Evolutionary conservation across 257 asterid genomes (phyloP).

Genomic region (Jasminum sambac): DNA sequence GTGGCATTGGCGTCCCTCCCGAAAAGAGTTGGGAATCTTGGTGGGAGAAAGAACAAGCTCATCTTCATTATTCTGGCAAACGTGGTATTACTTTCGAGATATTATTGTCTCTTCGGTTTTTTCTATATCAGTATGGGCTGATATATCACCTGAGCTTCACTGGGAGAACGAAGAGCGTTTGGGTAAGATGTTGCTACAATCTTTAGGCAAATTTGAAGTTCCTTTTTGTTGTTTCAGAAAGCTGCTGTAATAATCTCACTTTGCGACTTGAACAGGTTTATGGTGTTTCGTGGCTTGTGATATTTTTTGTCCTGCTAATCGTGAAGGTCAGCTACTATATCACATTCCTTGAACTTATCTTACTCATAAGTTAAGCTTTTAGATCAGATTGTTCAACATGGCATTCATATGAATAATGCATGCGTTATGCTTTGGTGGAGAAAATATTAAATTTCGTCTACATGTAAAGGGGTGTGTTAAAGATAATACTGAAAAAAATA

Average conservation of each 20-base stretch:
- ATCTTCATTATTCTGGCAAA: constrained; percentile 67
- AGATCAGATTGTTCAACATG: too few relatives aligned
- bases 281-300: constrained; percentile 85
- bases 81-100: constrained; percentile 77
- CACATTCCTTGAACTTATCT: not conserved
- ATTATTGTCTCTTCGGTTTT: constrained; percentile 77
- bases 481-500: not conserved
- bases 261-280: constrained; percentile 58
- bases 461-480: too few relatives aligned
- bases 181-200: constrained; percentile 44
- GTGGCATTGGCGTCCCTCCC: constrained; percentile 91
- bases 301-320: constrained; percentile 50
- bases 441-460: too few relatives aligned
- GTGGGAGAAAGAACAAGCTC: constrained; percentile 94
- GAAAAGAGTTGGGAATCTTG: constrained; percentile 97
- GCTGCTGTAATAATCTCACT: constrained; percentile 1
- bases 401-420: too few relatives aligned
- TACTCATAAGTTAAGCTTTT: not conserved
- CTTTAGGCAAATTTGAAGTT: constrained; percentile 7
- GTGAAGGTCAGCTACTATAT: constrained; percentile 60
- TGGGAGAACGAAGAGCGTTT: constrained; percentile 37
- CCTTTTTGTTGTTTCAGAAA: not conserved
- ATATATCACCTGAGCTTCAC: constrained; percentile 83
- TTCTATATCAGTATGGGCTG: constrained; percentile 82
- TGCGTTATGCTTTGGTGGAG: too few relatives aligned